Evolutionary conservation across 2,329 filamentous ascomycete species (phyloP), one percentile per base, ranked within the genome.

Genomic region (Rutstroemia sp.): DNA sequence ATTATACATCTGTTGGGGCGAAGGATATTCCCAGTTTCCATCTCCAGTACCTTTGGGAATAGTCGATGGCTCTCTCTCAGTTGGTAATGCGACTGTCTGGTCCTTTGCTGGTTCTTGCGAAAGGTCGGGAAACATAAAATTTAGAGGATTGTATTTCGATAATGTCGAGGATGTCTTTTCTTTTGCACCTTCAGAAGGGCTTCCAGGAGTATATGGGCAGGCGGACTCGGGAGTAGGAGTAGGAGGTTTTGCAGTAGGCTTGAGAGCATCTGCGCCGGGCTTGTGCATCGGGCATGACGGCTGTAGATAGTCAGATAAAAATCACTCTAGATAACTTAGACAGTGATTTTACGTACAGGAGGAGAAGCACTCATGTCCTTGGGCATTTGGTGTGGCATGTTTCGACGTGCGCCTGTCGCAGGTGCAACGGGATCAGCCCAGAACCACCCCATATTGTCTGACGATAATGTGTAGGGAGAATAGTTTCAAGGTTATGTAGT

Each of bases 1-100:
- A 68, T 99, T 97, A 78, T 97, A 99, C 94, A 99, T 99, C 73
- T 99, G 94, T 75, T 99, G 94, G 0, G 94, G 92, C 0, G 91
- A 96, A 0, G 94, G 94, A 70, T 99, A 99, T 73, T 97, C 94
- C 94, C 94, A 99, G 67, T 89, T 95, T 48, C 84, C 82, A 52
- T 85, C 79, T 48, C 83, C 80, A 58, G 87, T 84, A 66, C 88
- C 89, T 64, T 88, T 88, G n/a, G 94, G 94, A 64, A 99, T 99
- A 1, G 92, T 91, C 0, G 89, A 95, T 30, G 81, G 75, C 72
- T 96, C 91, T 64, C 94, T 88, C 6, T 84, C 81, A 2, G 92
- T 87, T 0, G 92, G 88, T 1, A 99, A 82, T 23, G 79, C 76
- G 25, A 88, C 73, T 4, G 81, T 80, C 72, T 99, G 94, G 60